Conservation (phyloP, 805 yeast species). For the Candida fluviatilis region DNA sequence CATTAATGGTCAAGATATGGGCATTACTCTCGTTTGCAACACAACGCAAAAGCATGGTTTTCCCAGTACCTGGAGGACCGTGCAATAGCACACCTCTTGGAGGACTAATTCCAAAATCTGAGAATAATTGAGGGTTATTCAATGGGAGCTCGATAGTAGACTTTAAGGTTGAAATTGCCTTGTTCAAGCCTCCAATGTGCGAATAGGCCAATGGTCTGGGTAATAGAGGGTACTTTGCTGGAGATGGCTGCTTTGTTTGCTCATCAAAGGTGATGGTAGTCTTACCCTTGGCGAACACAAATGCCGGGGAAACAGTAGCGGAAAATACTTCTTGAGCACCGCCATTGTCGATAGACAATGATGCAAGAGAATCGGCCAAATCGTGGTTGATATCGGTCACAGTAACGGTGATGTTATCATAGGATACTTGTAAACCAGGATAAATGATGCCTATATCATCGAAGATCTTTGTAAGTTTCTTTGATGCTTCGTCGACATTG, state of each 20-base stretch:
- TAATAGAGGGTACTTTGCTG: constrained; percentile 37
- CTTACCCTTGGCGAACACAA: constrained; percentile 32
- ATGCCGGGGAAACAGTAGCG: constrained; percentile 41
- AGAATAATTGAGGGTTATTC: constrained; percentile 68
- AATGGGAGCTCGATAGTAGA: constrained; percentile 78
- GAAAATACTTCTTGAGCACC: constrained; percentile 7
- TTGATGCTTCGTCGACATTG: constrained; percentile 8
- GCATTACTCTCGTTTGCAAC: constrained; percentile 77
- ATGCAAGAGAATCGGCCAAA: constrained; percentile 32
- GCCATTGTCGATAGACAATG: constrained; percentile 26
- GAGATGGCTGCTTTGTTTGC: constrained; percentile 12
- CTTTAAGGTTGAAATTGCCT: constrained; percentile 57
- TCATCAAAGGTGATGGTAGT: constrained; percentile 6
- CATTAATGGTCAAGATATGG: constrained; percentile 81
- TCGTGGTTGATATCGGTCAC: constrained; percentile 27
- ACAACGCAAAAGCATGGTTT: constrained; percentile 80
- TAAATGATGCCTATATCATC: constrained; percentile 56
- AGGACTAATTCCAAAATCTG: constrained; percentile 84
- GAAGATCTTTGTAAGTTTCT: constrained; percentile 36
- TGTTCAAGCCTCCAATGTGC: constrained; percentile 72
- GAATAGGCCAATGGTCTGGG: constrained; percentile 44
- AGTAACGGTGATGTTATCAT: constrained; percentile 11
- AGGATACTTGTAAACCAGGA: constrained; percentile 43
- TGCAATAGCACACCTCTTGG: constrained; percentile 91
- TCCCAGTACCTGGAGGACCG: constrained; percentile 98